Conservation (phyloP, 495 filamentous ascomycete genomes). For the Podospora pseudopauciseta region DNA sequence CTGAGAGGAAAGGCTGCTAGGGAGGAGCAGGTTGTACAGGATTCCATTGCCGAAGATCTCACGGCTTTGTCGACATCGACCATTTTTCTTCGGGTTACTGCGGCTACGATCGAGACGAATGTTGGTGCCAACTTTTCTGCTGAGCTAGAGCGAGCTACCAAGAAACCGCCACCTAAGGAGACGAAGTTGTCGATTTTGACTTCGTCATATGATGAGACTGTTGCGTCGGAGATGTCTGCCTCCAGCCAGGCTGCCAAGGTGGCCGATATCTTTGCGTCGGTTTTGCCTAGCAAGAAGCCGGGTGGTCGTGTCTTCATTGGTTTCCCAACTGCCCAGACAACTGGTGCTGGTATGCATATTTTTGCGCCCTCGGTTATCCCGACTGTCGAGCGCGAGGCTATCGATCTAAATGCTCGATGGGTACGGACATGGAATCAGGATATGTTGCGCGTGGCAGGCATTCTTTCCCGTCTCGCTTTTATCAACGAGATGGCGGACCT, state of each 20-base stretch:
- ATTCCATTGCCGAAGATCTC: conserved; percentile 62
- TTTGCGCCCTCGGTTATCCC: conserved; percentile 97
- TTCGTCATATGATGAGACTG: conserved; percentile 80
- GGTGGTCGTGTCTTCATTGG: conserved; percentile 92
- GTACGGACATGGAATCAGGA: conserved; percentile 96
- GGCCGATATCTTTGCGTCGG: conserved; percentile 79
- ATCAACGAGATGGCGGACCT: conserved; percentile 77
- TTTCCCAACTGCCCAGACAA: conserved; percentile 96
- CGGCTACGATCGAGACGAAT: conserved; percentile 71
- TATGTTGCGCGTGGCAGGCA: conserved; percentile 85
- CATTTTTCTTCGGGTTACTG: conserved; percentile 84
- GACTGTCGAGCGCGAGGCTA: conserved; percentile 95
- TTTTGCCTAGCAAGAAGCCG: conserved; percentile 76
- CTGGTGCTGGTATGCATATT: conserved; percentile 89
- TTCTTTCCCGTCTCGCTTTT: conserved; percentile 85
- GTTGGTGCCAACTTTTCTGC: conserved; percentile 63
- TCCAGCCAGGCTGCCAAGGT: conserved; percentile 48
- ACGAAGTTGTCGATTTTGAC: conserved; percentile 84
- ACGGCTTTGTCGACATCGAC: conserved; percentile 61
- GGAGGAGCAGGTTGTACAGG: conserved; percentile 53
- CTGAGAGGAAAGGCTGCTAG: conserved; percentile 45
- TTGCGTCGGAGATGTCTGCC: conserved; percentile 54
- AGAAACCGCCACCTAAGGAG: conserved; percentile 87
- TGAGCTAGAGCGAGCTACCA: conserved; percentile 93
- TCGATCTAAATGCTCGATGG: conserved; percentile 91